Evolutionary conservation across 352 stramenopile species (phyloP).

Genomic region (Phytopythium aichiense): DNA sequence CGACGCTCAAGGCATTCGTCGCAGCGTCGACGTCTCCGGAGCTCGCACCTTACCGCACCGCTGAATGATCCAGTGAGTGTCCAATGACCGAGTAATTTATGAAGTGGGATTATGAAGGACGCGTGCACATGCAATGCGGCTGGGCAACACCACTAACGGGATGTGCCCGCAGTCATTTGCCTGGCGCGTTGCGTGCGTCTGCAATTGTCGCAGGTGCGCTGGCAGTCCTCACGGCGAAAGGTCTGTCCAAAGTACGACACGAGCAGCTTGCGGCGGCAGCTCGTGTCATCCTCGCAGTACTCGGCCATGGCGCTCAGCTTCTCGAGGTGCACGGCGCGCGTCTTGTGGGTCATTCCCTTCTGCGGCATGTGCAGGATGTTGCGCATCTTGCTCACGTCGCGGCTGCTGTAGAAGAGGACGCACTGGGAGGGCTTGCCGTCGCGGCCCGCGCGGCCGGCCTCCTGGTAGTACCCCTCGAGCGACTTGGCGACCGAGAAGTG

Average conservation of each 20-base stretch:
- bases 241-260: constrained; percentile 80
- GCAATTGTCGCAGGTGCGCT: constrained; percentile 67
- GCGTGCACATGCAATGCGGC: background rate
- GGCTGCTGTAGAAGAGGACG: constrained; percentile 86
- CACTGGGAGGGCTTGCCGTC: constrained; percentile 93
- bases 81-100: background rate
- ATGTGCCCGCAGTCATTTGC: constrained; percentile 10
- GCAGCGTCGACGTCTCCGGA: constrained; percentile 2
- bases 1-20: constrained; percentile 1
- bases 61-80: background rate
- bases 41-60: background rate
- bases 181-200: constrained; percentile 31
- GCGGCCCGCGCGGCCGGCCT: constrained; percentile 94
- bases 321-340: constrained; percentile 61
- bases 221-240: constrained; percentile 62
- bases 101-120: background rate
- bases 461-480: constrained; percentile 98
- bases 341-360: constrained; percentile 77
- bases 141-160: background rate
- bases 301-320: constrained; percentile 77
- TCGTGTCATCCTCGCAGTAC: constrained; percentile 76
- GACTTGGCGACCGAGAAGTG: constrained; percentile 91
- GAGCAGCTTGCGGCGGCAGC: constrained; percentile 65
- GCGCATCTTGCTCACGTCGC: constrained; percentile 83
- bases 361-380: constrained; percentile 73